Base-by-base conservation (phyloP, 2,329 filamentous ascomycete genomes). In the Ilyonectria sp. region DNA sequence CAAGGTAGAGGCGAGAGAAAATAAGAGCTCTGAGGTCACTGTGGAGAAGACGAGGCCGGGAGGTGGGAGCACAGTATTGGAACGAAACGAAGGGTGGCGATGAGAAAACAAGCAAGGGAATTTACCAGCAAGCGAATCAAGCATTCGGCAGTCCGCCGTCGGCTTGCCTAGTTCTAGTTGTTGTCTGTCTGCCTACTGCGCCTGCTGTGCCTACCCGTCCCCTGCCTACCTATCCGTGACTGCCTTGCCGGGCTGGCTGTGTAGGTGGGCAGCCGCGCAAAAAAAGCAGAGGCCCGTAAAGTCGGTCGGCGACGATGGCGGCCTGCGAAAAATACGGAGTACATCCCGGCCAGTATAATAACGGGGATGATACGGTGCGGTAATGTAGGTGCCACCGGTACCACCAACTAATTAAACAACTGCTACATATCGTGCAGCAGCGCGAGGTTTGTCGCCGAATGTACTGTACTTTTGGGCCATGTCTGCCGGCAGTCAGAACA, bases 1-100 rank as follows among this genome's bases (percentile, higher is more conserved):
- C 35, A 46, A 52, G 31, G 40, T 43, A 43, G 15, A 43, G 40
- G 40, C n/a, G 29, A 52, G 29, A 56, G 59, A 62, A 44, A 19
- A 37, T 31, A 55, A 35, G 26, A 54, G 54, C 19, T 66, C 60
- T 67, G 65, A 70, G 68, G 68, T 68, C 62, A 62, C 53, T 54
- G 66, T 65, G 58, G 66, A 52, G 66, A 47, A 58, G 54, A 55
- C 58, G 17, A 35, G 15, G 10, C 15, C 40, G 15, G n/a, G 40
- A 43, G 40, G 40, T 43, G 40, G 40, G 40, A n/a, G 17, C 40
- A 43, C 40, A 43, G 40, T 43, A 43, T n/a, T n/a, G 8, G 8
- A 43, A 15, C 19, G 17, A 7, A 7, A n/a, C 15, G n/a, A 43
- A n/a, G 40, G 40, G 40, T 43, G 40, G 40, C 40, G n/a, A 43